Percentiles rank a stretch among this genome's conserved stretches.
Conservation (phyloP, 805 yeast genomes). For the Teunomyces kruisii region DNA sequence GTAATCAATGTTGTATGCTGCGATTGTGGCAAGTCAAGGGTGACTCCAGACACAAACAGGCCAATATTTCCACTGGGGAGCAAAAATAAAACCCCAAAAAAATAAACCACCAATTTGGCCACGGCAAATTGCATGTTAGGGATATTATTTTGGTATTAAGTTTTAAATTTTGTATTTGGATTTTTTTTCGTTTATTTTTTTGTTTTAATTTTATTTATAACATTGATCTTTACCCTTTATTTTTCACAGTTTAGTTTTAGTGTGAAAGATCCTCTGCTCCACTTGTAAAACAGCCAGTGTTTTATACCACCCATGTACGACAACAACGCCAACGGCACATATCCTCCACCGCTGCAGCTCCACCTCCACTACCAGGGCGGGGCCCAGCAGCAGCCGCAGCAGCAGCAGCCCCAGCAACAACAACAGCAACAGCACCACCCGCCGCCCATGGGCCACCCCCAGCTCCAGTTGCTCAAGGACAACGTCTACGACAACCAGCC, state of each 20-base stretch:
- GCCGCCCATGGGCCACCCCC: constrained; percentile 3
- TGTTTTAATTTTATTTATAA: constrained; percentile 1
- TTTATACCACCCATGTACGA: too few species aligned
- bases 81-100: neutral
- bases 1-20: neutral
- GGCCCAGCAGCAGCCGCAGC: constrained; percentile 10
- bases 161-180: neutral
- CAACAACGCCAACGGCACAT: neutral
- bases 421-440: constrained; percentile 7
- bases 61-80: too few species aligned
- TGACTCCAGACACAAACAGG: too few species aligned
- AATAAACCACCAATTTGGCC: too few species aligned
- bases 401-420: constrained; percentile 6
- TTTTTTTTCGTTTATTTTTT: constrained; percentile 3
- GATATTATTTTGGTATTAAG: constrained; percentile 1
- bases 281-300: neutral
- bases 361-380: constrained; percentile 5
- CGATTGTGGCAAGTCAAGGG: too few species aligned
- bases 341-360: constrained; percentile 4
- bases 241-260: constrained; percentile 1
- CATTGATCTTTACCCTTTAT: constrained; percentile 4
- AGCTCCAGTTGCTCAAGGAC: constrained; percentile 8
- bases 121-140: neutral
- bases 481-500: constrained; percentile 15
- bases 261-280: constrained; percentile 2